phyloP scores from a whole-genome alignment of 2,329 filamentous ascomycete species.

The Eutypella sp. region DNA sequence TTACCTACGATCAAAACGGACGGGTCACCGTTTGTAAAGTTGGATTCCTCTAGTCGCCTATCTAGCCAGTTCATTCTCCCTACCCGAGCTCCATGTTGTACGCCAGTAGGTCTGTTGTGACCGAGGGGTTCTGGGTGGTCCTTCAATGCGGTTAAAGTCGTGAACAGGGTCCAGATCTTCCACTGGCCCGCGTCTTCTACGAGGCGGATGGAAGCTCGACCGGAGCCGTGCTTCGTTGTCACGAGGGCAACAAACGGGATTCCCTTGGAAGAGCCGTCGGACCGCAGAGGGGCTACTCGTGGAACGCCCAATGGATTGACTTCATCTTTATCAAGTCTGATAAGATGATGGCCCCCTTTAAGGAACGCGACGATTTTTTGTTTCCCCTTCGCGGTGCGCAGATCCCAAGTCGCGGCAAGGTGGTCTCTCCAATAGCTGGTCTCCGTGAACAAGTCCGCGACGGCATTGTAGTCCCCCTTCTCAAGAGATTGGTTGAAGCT shows the following conservation, averaged over 20 bases:
- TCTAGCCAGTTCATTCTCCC: conserved; percentile 50
- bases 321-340: conserved; percentile 33
- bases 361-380: conserved; percentile 33
- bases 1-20: conserved; percentile 52
- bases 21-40: conserved; percentile 44
- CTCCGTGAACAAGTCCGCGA: conserved; percentile 41
- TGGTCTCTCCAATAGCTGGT: conserved; percentile 56
- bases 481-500: conserved; percentile 34
- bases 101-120: conserved; percentile 40
- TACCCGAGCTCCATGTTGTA: conserved; percentile 39
- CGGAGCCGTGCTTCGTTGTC: conserved; percentile 40
- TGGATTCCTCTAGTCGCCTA: conserved; percentile 38
- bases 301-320: conserved; percentile 36
- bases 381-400: conserved; percentile 47
- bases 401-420: conserved; percentile 49
- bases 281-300: conserved; percentile 36
- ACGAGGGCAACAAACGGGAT: conserved; percentile 46
- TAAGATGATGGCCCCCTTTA: conserved; percentile 24
- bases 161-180: conserved; percentile 55
- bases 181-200: conserved; percentile 35
- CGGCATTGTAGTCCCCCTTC: conserved; percentile 25
- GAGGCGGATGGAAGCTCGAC: conserved; percentile 46
- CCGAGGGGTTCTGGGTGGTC: conserved; percentile 39
- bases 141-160: conserved; percentile 39
- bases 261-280: conserved; percentile 37